Evolutionary conservation across 2,329 filamentous ascomycete genomes (phyloP).

Genomic region (Ceratocystis destructans): DNA sequence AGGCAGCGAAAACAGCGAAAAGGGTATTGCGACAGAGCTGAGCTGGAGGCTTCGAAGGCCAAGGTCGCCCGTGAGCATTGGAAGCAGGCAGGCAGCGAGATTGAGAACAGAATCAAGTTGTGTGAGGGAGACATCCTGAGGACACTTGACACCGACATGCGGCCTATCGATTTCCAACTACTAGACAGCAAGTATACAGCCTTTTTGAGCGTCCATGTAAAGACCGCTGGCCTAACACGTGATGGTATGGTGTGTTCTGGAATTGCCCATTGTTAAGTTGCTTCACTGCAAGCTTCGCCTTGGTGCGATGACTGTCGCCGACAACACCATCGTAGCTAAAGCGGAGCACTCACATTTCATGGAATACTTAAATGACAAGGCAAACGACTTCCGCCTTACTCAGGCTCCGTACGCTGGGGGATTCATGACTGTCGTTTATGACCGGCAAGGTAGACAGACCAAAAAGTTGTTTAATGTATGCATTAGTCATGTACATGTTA

Average conservation of each 20-base stretch:
- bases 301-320: constrained; percentile 36
- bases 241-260: constrained; percentile 27
- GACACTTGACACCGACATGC: constrained; percentile 35
- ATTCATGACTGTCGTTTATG: no score
- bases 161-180: constrained; percentile 41
- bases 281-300: constrained; percentile 32
- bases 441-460: no score
- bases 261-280: constrained; percentile 36
- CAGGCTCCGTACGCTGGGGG: no score
- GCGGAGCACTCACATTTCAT: constrained; percentile 34
- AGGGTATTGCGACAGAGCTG: constrained; percentile 41
- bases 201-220: not conserved
- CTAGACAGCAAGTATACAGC: constrained; percentile 41
- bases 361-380: constrained; percentile 31
- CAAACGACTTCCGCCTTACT: constrained; percentile 32
- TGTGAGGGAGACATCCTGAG: constrained; percentile 43
- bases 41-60: constrained; percentile 44
- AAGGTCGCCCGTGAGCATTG: constrained; percentile 39
- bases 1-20: not conserved
- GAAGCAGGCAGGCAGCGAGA: constrained; percentile 35
- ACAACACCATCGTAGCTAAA: constrained; percentile 33
- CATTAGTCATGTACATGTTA: no score
- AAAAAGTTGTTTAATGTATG: no score
- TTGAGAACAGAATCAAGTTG: constrained; percentile 40
- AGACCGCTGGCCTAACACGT: not conserved